Base-by-base conservation (phyloP, 345 rosid genomes). In the Eutrema japonicum region DNA sequence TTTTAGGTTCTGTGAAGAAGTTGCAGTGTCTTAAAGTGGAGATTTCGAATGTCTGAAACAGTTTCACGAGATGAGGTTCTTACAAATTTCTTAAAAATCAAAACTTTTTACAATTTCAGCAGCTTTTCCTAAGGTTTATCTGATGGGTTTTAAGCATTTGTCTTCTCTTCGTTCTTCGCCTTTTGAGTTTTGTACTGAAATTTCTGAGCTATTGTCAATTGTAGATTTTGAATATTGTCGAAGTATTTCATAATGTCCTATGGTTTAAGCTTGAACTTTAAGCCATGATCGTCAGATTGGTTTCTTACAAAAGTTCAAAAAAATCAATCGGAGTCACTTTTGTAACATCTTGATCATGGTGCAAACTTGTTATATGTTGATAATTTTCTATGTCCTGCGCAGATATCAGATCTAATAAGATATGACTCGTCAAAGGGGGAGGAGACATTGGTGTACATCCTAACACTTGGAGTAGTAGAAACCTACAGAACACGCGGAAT, bases 381-480 rank as follows among this genome's bases (percentile, higher is more conserved):
- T 63, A 9, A 51, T 35, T 54, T 47, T 55, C 32, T 33, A 33
- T 41, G 55, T 32, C 41, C 50, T n/a, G 42, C 45, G 77, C 92
- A 95, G 99, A 83, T 95, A 74, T 85, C 85, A 67, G 99, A 95
- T 82, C 77, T 87, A 77, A 83, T 92, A 40, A 82, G 89, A 58
- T 84, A 84, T 81, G 88, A 87, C 63, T 82, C 96, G 7, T 78
- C 82, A 3, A 89, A 83, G 65, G 78, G 88, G 53, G 96, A 92
- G 60, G 95, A 89, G 77, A 88, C 89, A 53, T 79, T 95, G 53
- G 87, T 95, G 74, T 95, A 92, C 76, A 83, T 92, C 80, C 59
- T 95, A 71, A 95, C 97, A 11, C 88, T 95, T 63, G 99, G 99
- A 81, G 96, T 95, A 42, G 82, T 87, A 27, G 96, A 90, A 65